These are phyloP conservation scores for Akanthomyces muscarius DNA, from an alignment of 2,329 filamentous ascomycete genomes.

Conservation along the genomic window DNA sequence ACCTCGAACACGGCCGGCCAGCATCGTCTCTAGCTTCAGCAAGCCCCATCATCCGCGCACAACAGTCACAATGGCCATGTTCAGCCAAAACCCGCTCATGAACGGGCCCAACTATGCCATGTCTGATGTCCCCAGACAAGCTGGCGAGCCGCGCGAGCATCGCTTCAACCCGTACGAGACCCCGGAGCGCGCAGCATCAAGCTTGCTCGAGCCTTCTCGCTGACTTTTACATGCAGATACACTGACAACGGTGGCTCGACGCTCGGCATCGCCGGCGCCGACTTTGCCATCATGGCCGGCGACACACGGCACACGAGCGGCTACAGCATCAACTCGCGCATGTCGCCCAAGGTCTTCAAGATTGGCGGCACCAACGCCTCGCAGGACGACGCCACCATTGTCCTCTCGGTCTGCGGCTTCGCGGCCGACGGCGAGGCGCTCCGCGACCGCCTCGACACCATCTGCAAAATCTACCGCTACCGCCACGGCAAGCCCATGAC, in stretches of 20 bases:
- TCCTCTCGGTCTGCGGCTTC: slow-evolving; percentile 93
- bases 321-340: slow-evolving; percentile 98
- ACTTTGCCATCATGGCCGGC: slow-evolving; percentile 95
- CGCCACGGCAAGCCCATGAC: slow-evolving; percentile 96
- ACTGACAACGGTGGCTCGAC: slow-evolving; percentile 98
- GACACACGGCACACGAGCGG: slow-evolving; percentile 94
- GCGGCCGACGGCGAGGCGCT: slow-evolving; percentile 91
- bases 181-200: background rate
- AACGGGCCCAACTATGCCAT: slow-evolving; percentile 68
- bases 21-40: background rate
- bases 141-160: slow-evolving; percentile 64
- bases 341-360: slow-evolving; percentile 93
- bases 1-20: background rate
- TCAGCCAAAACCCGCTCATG: slow-evolving; percentile 66
- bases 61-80: slow-evolving; percentile 56
- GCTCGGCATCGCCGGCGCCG: slow-evolving; percentile 85
- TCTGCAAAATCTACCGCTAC: slow-evolving; percentile 99
- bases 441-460: slow-evolving; percentile 86
- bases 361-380: slow-evolving; percentile 87
- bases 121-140: slow-evolving; percentile 54
- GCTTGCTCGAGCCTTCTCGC: background rate
- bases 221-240: slow-evolving; percentile 55
- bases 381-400: slow-evolving; percentile 78
- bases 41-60: slow-evolving; percentile 8
- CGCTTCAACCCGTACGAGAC: slow-evolving; percentile 78